These are phyloP conservation scores for Crithidia expoeki DNA, from an alignment of 208 protist species.

Conservation along the genomic window DNA sequence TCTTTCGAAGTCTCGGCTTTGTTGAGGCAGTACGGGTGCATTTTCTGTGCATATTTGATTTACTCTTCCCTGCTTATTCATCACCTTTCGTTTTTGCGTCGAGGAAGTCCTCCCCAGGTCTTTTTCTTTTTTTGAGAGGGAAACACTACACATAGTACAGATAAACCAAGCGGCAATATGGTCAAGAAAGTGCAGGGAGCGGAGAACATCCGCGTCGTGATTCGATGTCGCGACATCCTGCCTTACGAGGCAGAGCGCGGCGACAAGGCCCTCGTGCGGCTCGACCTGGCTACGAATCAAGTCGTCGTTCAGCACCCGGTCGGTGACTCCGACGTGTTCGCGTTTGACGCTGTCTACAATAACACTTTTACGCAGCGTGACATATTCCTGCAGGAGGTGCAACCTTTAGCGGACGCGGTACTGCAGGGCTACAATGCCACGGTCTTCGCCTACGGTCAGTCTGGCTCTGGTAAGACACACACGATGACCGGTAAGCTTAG, in stretches of 20 bases:
- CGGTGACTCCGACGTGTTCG: constrained; percentile 84
- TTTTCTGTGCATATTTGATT: too few species aligned
- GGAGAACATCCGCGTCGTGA: constrained; percentile 92
- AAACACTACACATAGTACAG: not conserved
- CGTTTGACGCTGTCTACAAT: constrained; percentile 93
- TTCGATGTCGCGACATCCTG: constrained; percentile 83
- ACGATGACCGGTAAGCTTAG: constrained; percentile 91
- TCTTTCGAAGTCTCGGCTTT: not conserved
- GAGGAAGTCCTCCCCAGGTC: not conserved
- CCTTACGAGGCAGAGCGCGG: constrained; percentile 84
- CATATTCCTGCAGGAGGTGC: constrained; percentile 90
- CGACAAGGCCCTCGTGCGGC: constrained; percentile 84
- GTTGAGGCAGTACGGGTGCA: not conserved
- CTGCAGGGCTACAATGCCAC: constrained; percentile 93
- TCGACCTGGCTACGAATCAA: constrained; percentile 88
- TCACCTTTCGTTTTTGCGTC: too few species aligned
- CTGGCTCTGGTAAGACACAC: constrained; percentile 92
- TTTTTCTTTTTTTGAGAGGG: too few species aligned
- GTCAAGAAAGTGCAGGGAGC: constrained; percentile 68
- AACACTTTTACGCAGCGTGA: constrained; percentile 92
- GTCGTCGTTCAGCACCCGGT: constrained; percentile 88
- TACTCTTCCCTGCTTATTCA: too few species aligned
- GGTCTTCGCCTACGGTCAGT: constrained; percentile 93
- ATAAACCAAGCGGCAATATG: constrained; percentile 40
- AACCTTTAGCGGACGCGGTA: constrained; percentile 86